Conservation (phyloP, 208 protist species). For the Leishmania tarentolae region DNA sequence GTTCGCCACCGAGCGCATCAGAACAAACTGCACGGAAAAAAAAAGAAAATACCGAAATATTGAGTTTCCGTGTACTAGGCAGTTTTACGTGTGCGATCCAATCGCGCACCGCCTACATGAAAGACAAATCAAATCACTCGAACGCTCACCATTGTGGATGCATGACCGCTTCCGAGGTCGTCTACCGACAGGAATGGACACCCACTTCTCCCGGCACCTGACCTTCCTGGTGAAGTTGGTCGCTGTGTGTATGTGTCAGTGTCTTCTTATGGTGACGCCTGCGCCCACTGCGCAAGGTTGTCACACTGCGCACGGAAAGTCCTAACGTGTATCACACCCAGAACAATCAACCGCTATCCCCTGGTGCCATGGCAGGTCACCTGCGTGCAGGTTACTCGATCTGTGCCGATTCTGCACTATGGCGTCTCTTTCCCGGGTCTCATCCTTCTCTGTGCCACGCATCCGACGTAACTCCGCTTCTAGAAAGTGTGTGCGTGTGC, state of each 20-base stretch:
- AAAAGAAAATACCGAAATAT: neutral
- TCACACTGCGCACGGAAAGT: neutral
- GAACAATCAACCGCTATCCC: neutral
- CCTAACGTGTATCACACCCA: neutral
- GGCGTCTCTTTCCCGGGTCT: too few species aligned
- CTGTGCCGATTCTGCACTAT: too few species aligned
- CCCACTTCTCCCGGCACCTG: too few species aligned
- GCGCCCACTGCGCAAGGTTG: neutral
- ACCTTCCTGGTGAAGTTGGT: too few species aligned
- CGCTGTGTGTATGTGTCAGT: neutral
- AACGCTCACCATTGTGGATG: neutral
- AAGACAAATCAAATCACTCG: neutral
- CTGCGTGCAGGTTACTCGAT: neutral
- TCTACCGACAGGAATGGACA: neutral
- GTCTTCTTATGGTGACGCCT: neutral
- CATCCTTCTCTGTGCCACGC: too few species aligned
- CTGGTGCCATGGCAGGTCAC: neutral
- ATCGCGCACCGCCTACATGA: neutral
- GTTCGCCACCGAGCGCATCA: neutral
- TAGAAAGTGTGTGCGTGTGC: too few species aligned
- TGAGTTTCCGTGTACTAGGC: neutral
- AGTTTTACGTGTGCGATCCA: neutral
- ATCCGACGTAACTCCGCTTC: too few species aligned
- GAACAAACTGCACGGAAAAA: neutral
- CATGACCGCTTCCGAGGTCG: neutral